These are phyloP conservation scores for Xylaria hypoxylon DNA, from an alignment of 2,329 filamentous ascomycete species.

Conservation along the genomic window DNA sequence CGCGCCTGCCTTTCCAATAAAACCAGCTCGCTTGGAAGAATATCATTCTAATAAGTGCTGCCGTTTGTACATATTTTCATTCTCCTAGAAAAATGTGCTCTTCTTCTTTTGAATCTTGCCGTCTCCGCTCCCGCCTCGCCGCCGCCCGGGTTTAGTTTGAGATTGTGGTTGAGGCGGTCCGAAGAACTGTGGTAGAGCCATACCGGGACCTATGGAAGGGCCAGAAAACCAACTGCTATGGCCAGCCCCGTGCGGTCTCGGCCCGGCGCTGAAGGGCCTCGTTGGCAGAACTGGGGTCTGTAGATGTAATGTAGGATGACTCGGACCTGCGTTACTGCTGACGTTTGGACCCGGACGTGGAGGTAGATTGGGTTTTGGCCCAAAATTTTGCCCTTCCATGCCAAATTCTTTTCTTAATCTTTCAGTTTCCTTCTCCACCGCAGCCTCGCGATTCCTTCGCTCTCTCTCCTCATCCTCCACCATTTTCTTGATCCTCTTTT, in stretches of 20 bases:
- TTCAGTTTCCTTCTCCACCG: constrained; percentile 84
- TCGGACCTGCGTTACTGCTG: constrained; percentile 22
- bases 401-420: constrained; percentile 78
- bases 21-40: neutral
- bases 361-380: constrained; percentile 49
- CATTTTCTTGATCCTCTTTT: constrained; percentile 72
- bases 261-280: constrained; percentile 63
- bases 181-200: constrained; percentile 40
- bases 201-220: constrained; percentile 35
- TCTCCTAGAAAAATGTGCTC: constrained; percentile 59
- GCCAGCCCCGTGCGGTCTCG: constrained; percentile 45
- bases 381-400: constrained; percentile 60
- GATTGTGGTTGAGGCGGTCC: constrained; percentile 55
- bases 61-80: neutral
- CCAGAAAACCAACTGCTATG: constrained; percentile 50
- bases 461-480: constrained; percentile 75
- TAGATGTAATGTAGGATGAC: constrained; percentile 44
- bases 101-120: constrained; percentile 61
- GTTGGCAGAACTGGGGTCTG: constrained; percentile 53
- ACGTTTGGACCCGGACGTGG: constrained; percentile 50
- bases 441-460: constrained; percentile 64
- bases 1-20: constrained; percentile 16
- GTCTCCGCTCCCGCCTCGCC: constrained; percentile 49
- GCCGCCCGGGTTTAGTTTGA: constrained; percentile 57
- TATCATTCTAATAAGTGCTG: neutral